phyloP scores from a whole-genome alignment of 305 asterid genomes.

The Fraxinus sp. region DNA sequence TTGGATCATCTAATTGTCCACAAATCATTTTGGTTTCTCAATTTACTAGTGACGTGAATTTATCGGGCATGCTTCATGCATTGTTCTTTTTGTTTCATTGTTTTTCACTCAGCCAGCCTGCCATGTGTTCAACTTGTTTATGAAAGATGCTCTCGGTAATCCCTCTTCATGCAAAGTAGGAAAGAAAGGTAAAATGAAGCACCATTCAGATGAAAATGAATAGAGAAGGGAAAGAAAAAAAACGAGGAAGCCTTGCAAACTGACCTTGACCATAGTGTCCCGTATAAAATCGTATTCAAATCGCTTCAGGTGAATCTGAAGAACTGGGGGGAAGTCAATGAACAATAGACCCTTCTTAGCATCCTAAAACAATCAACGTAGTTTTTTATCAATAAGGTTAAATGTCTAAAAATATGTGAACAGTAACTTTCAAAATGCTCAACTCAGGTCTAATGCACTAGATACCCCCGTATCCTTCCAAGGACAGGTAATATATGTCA shows the following conservation, averaged over 20 bases:
- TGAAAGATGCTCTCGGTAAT: not conserved
- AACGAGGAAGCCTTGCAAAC: constrained; percentile 22
- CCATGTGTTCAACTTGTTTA: not conserved
- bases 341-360: constrained; percentile 63
- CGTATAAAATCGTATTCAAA: constrained; percentile 59
- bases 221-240: not conserved
- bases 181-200: not conserved
- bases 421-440: not conserved
- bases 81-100: not conserved
- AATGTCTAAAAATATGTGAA: not conserved
- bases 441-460: not conserved
- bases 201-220: not conserved
- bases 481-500: not conserved
- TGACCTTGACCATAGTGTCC: constrained; percentile 61
- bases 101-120: not conserved
- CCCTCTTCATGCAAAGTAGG: not conserved
- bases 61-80: not conserved
- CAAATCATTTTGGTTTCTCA: not conserved
- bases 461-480: not conserved
- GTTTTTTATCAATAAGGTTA: not conserved
- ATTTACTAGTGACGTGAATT: not conserved
- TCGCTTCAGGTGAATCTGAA: constrained; percentile 65
- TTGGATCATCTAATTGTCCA: not conserved
- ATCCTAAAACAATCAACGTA: constrained; percentile 46
- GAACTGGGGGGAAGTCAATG: constrained; percentile 59